Evolutionary conservation across 2,329 filamentous ascomycete genomes (phyloP).

Genomic region (Ophiostoma sp.): DNA sequence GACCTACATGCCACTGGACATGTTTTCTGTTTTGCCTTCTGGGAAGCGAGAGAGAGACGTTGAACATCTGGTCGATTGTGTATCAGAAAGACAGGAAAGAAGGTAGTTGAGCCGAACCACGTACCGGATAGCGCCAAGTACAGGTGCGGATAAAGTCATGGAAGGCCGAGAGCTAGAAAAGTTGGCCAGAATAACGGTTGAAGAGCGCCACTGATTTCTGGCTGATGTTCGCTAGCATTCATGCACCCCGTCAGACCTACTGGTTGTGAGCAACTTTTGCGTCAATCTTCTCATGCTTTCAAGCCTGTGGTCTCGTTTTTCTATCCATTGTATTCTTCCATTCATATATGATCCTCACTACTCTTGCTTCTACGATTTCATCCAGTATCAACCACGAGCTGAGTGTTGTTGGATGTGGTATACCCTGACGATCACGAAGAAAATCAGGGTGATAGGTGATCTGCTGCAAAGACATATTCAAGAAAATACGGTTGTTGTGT

Average conservation of each 20-base stretch:
- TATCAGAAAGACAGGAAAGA: not conserved
- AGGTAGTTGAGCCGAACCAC: not conserved
- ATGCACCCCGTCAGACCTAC: not conserved
- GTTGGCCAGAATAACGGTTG: not conserved
- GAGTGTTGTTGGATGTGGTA: not conserved
- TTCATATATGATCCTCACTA: not conserved
- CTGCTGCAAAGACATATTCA: not conserved
- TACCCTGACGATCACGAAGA: slow-evolving; percentile 9
- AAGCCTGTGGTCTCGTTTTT: not conserved
- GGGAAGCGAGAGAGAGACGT: not conserved
- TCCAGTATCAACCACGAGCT: not conserved
- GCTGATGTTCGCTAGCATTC: not conserved
- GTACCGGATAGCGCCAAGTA: not conserved
- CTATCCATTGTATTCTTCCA: not conserved
- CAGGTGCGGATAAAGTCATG: not conserved
- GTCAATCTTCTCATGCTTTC: not conserved
- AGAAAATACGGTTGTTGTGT: not conserved
- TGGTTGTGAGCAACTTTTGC: not conserved
- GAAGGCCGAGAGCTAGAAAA: not conserved
- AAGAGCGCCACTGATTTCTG: not conserved
- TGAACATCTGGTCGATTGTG: not conserved
- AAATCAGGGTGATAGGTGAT: not conserved
- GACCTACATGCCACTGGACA: not conserved
- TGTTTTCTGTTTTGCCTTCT: not conserved
- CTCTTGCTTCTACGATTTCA: not conserved